Conservation (phyloP, 2,329 filamentous ascomycete genomes). For the Aspergillus flavus region DNA sequence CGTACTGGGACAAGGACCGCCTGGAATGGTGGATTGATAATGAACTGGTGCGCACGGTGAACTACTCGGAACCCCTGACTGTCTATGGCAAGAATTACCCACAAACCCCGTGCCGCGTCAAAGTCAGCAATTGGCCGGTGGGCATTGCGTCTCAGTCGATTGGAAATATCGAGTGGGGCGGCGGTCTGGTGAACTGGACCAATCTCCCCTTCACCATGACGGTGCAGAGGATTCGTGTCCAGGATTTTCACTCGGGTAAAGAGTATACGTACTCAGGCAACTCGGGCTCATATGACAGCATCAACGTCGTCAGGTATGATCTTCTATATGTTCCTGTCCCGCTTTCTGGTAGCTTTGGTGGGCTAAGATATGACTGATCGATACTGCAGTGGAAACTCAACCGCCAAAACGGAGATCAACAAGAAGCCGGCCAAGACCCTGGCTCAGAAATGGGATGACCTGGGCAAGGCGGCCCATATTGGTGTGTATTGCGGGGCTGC, state of each 20-base stretch:
- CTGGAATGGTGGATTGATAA: conserved; percentile 10
- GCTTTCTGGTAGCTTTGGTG: too few species aligned
- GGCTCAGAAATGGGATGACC: neutral
- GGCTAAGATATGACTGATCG: neutral
- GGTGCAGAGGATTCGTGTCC: neutral
- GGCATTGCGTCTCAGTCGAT: neutral
- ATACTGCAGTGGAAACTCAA: neutral
- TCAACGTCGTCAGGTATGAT: neutral
- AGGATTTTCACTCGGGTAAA: neutral
- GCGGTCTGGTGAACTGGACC: conserved; percentile 5
- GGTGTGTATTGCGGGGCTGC: neutral
- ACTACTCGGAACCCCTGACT: neutral
- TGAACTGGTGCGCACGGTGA: neutral
- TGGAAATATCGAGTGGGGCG: conserved; percentile 7
- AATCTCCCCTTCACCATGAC: neutral
- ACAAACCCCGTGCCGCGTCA: neutral
- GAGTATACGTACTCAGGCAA: neutral
- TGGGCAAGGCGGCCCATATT: neutral
- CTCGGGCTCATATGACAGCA: neutral
- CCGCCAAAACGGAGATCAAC: neutral
- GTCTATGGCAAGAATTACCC: neutral
- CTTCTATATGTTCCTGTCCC: accelerated
- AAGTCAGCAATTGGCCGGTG: neutral
- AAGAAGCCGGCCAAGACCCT: neutral
- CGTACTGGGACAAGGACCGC: conserved; percentile 5